A percentile compares a stretch with the other conserved stretches of the same genome.
Evolutionary conservation across 2,329 filamentous ascomycete species (phyloP).

Genomic region (Colletotrichum higginsianum): DNA sequence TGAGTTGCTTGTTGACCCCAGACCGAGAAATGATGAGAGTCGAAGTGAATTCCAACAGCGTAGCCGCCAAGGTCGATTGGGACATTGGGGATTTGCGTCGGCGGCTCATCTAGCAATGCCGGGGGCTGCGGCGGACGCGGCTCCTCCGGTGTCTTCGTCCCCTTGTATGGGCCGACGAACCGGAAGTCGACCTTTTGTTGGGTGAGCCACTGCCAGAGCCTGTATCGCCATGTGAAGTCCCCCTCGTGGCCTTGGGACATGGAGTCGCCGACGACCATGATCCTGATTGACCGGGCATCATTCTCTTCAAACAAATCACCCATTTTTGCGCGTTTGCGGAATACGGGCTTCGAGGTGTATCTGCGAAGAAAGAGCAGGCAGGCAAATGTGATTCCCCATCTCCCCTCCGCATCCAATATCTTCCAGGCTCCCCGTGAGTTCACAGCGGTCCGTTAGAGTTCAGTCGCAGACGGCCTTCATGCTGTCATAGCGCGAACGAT

Average conservation of each 20-base stretch:
- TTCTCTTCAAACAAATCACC: neutral
- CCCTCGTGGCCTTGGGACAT: slow-evolving; percentile 57
- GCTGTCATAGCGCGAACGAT: neutral
- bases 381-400: too few species aligned
- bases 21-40: slow-evolving; percentile 51
- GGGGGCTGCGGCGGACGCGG: slow-evolving; percentile 39
- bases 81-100: neutral
- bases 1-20: slow-evolving; percentile 54
- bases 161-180: slow-evolving; percentile 56
- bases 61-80: slow-evolving; percentile 49
- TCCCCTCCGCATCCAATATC: too few species aligned
- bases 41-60: slow-evolving; percentile 48
- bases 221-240: slow-evolving; percentile 60
- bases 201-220: slow-evolving; percentile 57
- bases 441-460: neutral
- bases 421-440: too few species aligned
- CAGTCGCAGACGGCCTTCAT: neutral
- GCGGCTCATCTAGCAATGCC: slow-evolving; percentile 14
- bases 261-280: slow-evolving; percentile 57
- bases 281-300: slow-evolving; percentile 23
- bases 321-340: neutral
- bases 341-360: neutral
- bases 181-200: slow-evolving; percentile 44
- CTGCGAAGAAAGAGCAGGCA: neutral
- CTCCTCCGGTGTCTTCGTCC: slow-evolving; percentile 47